Conservation (phyloP, 2,329 filamentous ascomycete genomes). For the Diaporthe vaccinii region DNA sequence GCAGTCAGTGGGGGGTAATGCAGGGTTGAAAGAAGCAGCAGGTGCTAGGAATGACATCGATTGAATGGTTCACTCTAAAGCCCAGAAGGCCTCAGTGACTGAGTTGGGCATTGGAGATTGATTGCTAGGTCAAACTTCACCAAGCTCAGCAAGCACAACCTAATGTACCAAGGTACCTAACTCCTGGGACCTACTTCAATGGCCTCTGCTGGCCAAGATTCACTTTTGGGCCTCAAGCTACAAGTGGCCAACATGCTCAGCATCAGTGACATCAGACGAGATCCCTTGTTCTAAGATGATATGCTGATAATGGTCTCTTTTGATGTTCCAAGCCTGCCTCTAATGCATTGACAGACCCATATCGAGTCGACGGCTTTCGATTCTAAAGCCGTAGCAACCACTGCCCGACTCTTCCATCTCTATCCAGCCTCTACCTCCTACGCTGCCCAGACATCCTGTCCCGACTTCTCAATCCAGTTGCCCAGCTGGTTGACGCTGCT, state of each 20-base stretch:
- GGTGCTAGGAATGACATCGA: neutral
- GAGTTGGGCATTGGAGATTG: neutral
- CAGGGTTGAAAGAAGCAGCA: neutral
- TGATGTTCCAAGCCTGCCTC: slow-evolving; percentile 20
- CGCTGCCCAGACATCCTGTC: slow-evolving; percentile 96
- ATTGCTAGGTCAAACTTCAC: neutral
- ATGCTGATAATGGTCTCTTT: slow-evolving; percentile 28
- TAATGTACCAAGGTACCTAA: neutral
- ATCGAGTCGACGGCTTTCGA: neutral
- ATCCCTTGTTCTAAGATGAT: neutral
- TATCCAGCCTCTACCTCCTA: slow-evolving; percentile 53
- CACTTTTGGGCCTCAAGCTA: neutral
- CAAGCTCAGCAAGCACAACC: neutral
- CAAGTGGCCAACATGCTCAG: neutral
- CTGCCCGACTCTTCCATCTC: slow-evolving; percentile 2
- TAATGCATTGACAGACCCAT: slow-evolving; percentile 38
- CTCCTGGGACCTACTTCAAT: neutral
- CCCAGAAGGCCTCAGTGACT: neutral
- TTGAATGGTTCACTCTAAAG: neutral
- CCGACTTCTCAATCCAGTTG: slow-evolving; percentile 95
- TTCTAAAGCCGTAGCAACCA: neutral
- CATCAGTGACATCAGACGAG: too few species aligned
- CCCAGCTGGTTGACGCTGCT: slow-evolving; percentile 94
- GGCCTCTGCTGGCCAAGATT: neutral
- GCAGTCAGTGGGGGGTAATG: too few species aligned